phyloP scores from a whole-genome alignment of 1,284 basidiomycete genomes.

The Schizophyllum commune region DNA sequence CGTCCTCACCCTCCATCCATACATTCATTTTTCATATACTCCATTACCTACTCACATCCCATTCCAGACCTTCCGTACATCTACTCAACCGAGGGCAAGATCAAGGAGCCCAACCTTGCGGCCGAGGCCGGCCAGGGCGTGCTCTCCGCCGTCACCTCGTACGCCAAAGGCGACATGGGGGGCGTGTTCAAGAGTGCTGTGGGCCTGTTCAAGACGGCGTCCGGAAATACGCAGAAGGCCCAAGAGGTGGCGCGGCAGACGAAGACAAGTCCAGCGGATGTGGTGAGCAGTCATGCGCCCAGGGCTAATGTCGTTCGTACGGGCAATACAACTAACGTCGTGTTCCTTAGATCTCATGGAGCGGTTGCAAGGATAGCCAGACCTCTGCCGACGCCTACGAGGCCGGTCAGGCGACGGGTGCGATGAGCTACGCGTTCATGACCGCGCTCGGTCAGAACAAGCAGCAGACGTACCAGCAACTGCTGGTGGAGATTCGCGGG shows the following conservation, averaged over 20 bases:
- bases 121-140: slow-evolving; percentile 74
- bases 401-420: slow-evolving; percentile 78
- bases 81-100: slow-evolving; percentile 88
- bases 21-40: neutral
- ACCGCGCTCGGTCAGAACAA: slow-evolving; percentile 55
- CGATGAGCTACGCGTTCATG: slow-evolving; percentile 83
- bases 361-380: slow-evolving; percentile 90
- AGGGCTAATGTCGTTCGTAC: no score
- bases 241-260: slow-evolving; percentile 58
- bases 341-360: slow-evolving; percentile 58
- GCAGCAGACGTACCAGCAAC: slow-evolving; percentile 74
- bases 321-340: neutral
- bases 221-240: slow-evolving; percentile 46
- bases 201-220: slow-evolving; percentile 41
- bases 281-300: no score
- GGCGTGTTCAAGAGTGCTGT: slow-evolving; percentile 59
- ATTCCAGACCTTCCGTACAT: neutral
- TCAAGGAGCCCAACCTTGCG: slow-evolving; percentile 86
- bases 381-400: slow-evolving; percentile 88
- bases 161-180: slow-evolving; percentile 69
- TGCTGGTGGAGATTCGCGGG: slow-evolving; percentile 62
- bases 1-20: neutral
- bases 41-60: neutral
- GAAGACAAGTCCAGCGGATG: slow-evolving; percentile 73
- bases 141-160: slow-evolving; percentile 61